These are phyloP conservation scores for Alternaria arborescens DNA, from an alignment of 2,329 filamentous ascomycete genomes.

Conservation along the genomic window DNA sequence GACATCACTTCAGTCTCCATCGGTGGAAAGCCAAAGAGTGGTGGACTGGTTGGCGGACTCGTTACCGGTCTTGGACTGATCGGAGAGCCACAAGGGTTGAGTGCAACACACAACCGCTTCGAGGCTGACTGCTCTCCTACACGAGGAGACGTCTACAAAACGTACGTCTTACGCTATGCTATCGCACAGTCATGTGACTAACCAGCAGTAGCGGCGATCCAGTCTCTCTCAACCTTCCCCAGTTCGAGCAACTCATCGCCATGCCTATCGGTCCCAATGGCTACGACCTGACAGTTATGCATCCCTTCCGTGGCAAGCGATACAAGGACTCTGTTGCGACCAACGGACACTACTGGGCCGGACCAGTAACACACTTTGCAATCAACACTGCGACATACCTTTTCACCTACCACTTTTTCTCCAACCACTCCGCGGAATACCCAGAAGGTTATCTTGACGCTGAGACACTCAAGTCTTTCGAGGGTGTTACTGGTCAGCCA, in stretches of 20 bases:
- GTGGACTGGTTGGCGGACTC: constrained; percentile 28
- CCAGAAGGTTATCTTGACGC: constrained; percentile 30
- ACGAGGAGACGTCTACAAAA: constrained; percentile 14
- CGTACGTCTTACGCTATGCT: background rate
- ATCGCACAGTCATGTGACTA: background rate
- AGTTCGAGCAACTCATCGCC: constrained; percentile 11
- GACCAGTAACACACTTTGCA: constrained; percentile 28
- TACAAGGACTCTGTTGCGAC: constrained; percentile 29
- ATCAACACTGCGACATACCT: constrained; percentile 21
- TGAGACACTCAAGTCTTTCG: constrained; percentile 29
- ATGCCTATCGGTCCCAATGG: constrained; percentile 10
- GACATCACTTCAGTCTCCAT: constrained; percentile 22
- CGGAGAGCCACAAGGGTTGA: constrained; percentile 22
- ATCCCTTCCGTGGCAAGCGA: constrained; percentile 24
- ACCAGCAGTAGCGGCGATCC: constrained; percentile 6
- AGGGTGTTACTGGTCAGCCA: constrained; percentile 28
- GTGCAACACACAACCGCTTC: constrained; percentile 28
- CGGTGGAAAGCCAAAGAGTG: constrained; percentile 23
- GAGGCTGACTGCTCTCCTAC: constrained; percentile 32
- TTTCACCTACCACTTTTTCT: constrained; percentile 25
- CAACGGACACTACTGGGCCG: constrained; percentile 25
- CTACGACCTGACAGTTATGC: constrained; percentile 8
- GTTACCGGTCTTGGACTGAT: constrained; percentile 24
- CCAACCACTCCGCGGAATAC: constrained; percentile 32
- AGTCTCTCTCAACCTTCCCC: constrained; percentile 6